These are phyloP conservation scores for Fusarium sp. DNA, from an alignment of 2,329 filamentous ascomycete genomes.

Conservation along the genomic window DNA sequence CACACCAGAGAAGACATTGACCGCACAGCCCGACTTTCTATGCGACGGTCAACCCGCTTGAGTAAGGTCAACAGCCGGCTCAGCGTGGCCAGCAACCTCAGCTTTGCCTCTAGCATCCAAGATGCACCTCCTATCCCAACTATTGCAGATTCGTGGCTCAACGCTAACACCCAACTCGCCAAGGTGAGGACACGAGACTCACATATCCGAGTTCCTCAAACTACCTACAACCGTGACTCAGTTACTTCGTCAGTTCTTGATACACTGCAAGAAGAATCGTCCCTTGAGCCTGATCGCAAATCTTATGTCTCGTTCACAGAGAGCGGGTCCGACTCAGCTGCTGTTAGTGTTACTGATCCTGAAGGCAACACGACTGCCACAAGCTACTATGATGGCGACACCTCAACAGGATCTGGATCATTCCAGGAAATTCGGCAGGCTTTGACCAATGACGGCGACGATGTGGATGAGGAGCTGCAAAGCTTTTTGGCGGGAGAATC, in stretches of 20 bases:
- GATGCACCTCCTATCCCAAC: slow-evolving; percentile 96
- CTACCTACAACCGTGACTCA: slow-evolving; percentile 78
- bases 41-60: slow-evolving; percentile 88
- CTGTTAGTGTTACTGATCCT: slow-evolving; percentile 80
- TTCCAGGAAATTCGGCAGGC: slow-evolving; percentile 87
- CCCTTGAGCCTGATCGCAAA: slow-evolving; percentile 87
- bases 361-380: slow-evolving; percentile 77
- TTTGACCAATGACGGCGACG: slow-evolving; percentile 90
- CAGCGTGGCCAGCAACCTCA: slow-evolving; percentile 93
- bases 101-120: slow-evolving; percentile 89
- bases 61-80: slow-evolving; percentile 93
- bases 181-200: slow-evolving; percentile 59
- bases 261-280: slow-evolving; percentile 90
- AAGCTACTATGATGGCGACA: slow-evolving; percentile 87
- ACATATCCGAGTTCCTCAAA: slow-evolving; percentile 56
- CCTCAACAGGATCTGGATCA: slow-evolving; percentile 77
- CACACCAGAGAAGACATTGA: slow-evolving; percentile 95
- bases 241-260: slow-evolving; percentile 90
- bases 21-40: slow-evolving; percentile 91
- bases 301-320: slow-evolving; percentile 93
- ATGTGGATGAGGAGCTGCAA: slow-evolving; percentile 86
- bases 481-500: slow-evolving; percentile 93
- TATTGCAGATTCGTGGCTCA: slow-evolving; percentile 94
- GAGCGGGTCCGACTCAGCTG: slow-evolving; percentile 76
- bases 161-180: slow-evolving; percentile 55